Base-by-base conservation (phyloP, 176 grass and related monocot genomes). In the Eremochloa ophiuroides region DNA sequence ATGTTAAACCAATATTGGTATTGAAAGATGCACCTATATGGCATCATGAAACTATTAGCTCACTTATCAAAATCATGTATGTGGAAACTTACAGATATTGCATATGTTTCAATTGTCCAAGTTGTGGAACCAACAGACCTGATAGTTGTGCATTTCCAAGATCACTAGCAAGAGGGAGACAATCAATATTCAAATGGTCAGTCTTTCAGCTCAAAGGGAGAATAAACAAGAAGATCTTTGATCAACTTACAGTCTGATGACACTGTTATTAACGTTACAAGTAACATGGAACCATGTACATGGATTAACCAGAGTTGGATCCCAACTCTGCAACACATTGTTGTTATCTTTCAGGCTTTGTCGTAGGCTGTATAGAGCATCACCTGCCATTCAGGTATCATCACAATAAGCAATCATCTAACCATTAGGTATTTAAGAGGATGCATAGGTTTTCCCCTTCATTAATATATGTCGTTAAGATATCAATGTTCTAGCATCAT, bases 221-320 rank as follows among this genome's bases (percentile, higher is more conserved):
- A 56, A 59, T 30, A 50, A 81, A 70, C 13, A 31, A n/a, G 35
- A 82, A 31, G 43, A 46, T 40, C 34, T 39, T 38, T 65, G 46
- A 44, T 74, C 33, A 80, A 92, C 85, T 86, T 90, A 95, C 93
- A 95, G 87, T 95, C 93, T 88, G 76, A 90, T 95, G 47, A 95
- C 93, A 81, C 80, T 78, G 85, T 90, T 95, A 40, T 95, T 86
- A 16, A 22, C 28, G 74, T 92, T 92, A 74, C 93, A 95, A 37
- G 93, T 95, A 73, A 95, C 90, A 86, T 95, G 93, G 76, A 95
- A 95, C 93, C 90, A 95, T 78, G 93, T 95, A 76, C 93, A 95
- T 16, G 90, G 90, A 84, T 95, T 95, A 75, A 95, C 93, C 35
- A 95, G 82, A 44, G 93, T 90, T 43, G 90, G 55, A 85, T 92